Evolutionary conservation across 805 yeast species (phyloP), one percentile per base, ranked within the genome.

Genomic region (Saccharomyces jurei): DNA sequence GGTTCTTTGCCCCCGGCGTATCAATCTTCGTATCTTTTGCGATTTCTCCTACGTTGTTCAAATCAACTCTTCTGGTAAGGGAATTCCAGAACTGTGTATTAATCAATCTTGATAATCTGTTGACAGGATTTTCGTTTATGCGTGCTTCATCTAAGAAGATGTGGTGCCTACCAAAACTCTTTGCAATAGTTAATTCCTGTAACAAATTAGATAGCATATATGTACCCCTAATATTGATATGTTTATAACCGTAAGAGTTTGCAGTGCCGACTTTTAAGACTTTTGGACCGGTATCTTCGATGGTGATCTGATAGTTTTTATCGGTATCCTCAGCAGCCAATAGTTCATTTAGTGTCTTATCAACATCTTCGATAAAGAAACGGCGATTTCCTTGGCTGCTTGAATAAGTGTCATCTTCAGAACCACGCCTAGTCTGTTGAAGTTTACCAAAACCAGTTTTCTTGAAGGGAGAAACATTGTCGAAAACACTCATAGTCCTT

Each of bases 131-230:
- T 70, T 90, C 97, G 66, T 82, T 86, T 55, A 91, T 76, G 57
- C 96, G 72, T 8, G 84, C 86, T 67, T 90, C 96, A 68, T 89
- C 96, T 56, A 90, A 71, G 50, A 87, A 76, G 76, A 89, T 82
- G 64, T 83, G 86, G 58, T 81, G 83, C 58, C 92, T 77, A 8
- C 96, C 96, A 67, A 83, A 80, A 54, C 86, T 74, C 65, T 87
- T 82, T 13, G 97, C 97, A 57, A 89, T 82, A 0, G 96, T 89
- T 59, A 90, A 75, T 70, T 90, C 97, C 72, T 90, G 97, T 54
- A 90, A 75, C 44, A 91, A 71, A 69, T 91, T 91, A 0, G 94
- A 84, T 50, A 90, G 72, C 91, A 87, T 87, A 65, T 90, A 90
- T 0, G 96, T 90, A 2, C 97, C 97, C 56, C 96, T 74, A 54